Evolutionary conservation across 352 stramenopile genomes (phyloP).

Genomic region (Globisporangium nunn): DNA sequence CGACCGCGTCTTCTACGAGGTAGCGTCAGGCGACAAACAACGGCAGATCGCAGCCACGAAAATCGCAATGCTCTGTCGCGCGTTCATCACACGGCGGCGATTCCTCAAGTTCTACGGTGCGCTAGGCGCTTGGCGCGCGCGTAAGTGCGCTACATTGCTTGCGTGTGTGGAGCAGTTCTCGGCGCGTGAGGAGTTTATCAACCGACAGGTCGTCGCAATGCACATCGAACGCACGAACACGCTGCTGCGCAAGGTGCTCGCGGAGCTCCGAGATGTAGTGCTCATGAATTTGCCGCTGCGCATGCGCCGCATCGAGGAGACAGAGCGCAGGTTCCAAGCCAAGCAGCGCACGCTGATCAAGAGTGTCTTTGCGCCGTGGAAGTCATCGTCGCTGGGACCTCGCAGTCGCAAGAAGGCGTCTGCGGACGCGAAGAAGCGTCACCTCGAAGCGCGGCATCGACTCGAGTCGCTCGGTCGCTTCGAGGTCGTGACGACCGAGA

Average conservation of each 20-base stretch:
- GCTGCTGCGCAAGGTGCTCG: slow-evolving; percentile 40
- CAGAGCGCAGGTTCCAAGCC: slow-evolving; percentile 33
- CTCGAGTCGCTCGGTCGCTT: slow-evolving; percentile 60
- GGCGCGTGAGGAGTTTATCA: slow-evolving; percentile 55
- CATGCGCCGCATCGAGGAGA: slow-evolving; percentile 43
- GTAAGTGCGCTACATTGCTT: slow-evolving; percentile 31
- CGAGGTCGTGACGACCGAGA: slow-evolving; percentile 62
- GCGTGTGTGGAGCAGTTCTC: slow-evolving; percentile 58
- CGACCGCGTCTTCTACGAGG: slow-evolving; percentile 74
- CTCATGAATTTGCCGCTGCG: slow-evolving; percentile 62
- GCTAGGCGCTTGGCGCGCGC: slow-evolving; percentile 44
- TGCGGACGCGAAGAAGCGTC: slow-evolving; percentile 31
- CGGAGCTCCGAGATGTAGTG: slow-evolving; percentile 60
- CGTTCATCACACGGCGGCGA: slow-evolving; percentile 44
- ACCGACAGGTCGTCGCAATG: slow-evolving; percentile 39
- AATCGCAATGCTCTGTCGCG: slow-evolving; percentile 45
- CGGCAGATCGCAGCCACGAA: slow-evolving; percentile 60
- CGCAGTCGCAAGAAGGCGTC: slow-evolving; percentile 50
- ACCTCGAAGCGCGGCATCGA: slow-evolving; percentile 37
- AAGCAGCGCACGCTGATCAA: slow-evolving; percentile 35
- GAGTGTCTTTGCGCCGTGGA: slow-evolving; percentile 45
- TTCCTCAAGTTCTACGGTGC: slow-evolving; percentile 33
- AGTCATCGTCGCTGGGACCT: slow-evolving; percentile 37
- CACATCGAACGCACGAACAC: slow-evolving; percentile 26
- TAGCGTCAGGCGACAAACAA: slow-evolving; percentile 66